Evolutionary conservation across 2,329 filamentous ascomycete genomes (phyloP).

Genomic region (Cordyceps pruinosa): DNA sequence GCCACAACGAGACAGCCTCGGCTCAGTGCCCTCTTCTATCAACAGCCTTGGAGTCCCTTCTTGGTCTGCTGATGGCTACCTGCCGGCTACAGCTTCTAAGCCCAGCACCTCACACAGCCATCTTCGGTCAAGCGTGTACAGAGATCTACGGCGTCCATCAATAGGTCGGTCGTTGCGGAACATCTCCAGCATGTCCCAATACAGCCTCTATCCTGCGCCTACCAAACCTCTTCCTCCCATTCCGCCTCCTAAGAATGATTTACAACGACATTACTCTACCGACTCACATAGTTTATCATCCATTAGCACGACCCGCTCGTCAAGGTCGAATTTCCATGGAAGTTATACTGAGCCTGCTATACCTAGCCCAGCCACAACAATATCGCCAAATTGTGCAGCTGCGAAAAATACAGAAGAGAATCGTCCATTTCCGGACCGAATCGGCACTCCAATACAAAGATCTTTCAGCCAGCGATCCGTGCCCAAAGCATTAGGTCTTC

Average conservation of each 20-base stretch:
- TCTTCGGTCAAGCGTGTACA: neutral
- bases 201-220: slow-evolving; percentile 10
- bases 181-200: slow-evolving; percentile 2
- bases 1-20: neutral
- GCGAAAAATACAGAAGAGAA: neutral
- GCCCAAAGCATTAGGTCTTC: neutral
- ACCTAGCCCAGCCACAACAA: neutral
- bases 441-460: neutral
- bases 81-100: neutral
- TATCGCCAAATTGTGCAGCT: neutral
- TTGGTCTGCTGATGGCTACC: slow-evolving; percentile 1
- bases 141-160: neutral
- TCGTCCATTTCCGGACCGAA: neutral
- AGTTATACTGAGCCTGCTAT: neutral
- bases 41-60: neutral
- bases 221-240: slow-evolving; percentile 10
- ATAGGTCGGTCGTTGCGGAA: neutral
- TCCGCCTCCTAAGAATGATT: neutral
- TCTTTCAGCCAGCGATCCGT: slow-evolving; percentile 2
- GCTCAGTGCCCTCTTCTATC: neutral
- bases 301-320: slow-evolving; percentile 7
- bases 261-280: neutral
- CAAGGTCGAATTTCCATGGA: neutral
- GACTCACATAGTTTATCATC: slow-evolving; percentile 9
- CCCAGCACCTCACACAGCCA: neutral